Conservation (phyloP, 805 yeast species). For the Monosporozyma aquatica region DNA sequence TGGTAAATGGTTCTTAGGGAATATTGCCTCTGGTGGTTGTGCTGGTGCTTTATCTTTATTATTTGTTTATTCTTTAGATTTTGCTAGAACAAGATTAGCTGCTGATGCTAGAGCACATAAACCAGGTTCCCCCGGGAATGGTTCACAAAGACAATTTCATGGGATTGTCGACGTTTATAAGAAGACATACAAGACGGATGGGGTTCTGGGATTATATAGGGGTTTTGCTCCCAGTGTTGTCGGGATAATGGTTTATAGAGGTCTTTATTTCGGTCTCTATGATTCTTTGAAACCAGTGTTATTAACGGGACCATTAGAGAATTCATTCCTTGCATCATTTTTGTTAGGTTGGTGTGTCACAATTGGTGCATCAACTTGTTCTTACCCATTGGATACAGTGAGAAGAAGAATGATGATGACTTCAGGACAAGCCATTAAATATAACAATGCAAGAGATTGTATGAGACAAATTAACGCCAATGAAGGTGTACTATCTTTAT, state of each 20-base stretch:
- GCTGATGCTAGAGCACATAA: constrained; percentile 65
- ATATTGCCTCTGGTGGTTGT: constrained; percentile 94
- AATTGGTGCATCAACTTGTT: constrained; percentile 97
- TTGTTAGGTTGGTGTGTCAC: constrained; percentile 95
- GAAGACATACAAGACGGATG: constrained; percentile 91
- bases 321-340: constrained; percentile 92
- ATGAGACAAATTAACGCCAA: constrained; percentile 87
- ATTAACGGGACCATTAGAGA: constrained; percentile 88
- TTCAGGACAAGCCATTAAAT: constrained; percentile 96
- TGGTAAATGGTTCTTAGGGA: constrained; percentile 89
- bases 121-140: constrained; percentile 64
- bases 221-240: constrained; percentile 98
- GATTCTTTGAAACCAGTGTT: constrained; percentile 95
- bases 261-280: constrained; percentile 96
- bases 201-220: constrained; percentile 97
- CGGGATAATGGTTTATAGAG: constrained; percentile 98
- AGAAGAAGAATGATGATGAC: constrained; percentile 99
- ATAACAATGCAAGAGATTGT: constrained; percentile 91
- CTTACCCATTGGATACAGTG: constrained; percentile 97
- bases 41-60: constrained; percentile 93
- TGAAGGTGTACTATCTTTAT: constrained; percentile 87
- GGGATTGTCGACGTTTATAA: constrained; percentile 94
- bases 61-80: constrained; percentile 92
- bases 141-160: constrained; percentile 78
- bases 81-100: constrained; percentile 96